Evolutionary conservation across 2,329 filamentous ascomycete species (phyloP), one percentile per base, ranked within the genome.

Genomic region (Sporothrix pseudoabietina): DNA sequence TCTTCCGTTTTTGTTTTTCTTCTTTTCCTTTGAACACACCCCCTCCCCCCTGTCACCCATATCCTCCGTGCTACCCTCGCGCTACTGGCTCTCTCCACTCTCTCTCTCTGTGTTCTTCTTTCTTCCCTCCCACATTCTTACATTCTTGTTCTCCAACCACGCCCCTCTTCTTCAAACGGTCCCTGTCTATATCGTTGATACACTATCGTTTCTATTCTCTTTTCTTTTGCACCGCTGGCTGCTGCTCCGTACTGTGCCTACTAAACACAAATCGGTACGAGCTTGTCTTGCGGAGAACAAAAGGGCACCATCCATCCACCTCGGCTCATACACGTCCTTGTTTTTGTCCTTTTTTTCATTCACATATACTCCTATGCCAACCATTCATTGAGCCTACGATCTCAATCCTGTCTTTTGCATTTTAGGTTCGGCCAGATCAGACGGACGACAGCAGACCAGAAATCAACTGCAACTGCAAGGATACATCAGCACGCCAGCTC

Each of bases 161-260:
- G 47, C 26, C 35, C 26, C 61, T 39, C 49, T 35, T 52, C 59
- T 52, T 22, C 52, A 57, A 70, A 59, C 54, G 22, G 54, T 14
- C 52, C 73, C 52, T 61, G 69, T 57, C 70, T 72, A 75, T 75
- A 72, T 57, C 47, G 26, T 49, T 19, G 49, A 66, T 63, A 69
- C 57, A 59, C 41, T 73, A 74, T 72, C 69, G 70, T 72, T 47
- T 41, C 39, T 54, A 57, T 49, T n/a, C 22, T 66, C 19, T 57
- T 39, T 14, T 55, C 3, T 70, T 44, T 35, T 44, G 52, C 52
- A 57, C 57, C 12, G 32, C 22, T 70, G 14, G 26, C 44, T n/a
- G 52, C 44, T 32, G 35, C 26, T 22, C 49, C 63, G 65, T 66
- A 61, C 39, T 66, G 39, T 66, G n/a, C 39, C 10, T 44, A 19